A percentile compares a stretch with the other conserved stretches of the same genome.
These are phyloP conservation scores for Candida suzukii DNA, from an alignment of 805 yeast species.

Conservation along the genomic window DNA sequence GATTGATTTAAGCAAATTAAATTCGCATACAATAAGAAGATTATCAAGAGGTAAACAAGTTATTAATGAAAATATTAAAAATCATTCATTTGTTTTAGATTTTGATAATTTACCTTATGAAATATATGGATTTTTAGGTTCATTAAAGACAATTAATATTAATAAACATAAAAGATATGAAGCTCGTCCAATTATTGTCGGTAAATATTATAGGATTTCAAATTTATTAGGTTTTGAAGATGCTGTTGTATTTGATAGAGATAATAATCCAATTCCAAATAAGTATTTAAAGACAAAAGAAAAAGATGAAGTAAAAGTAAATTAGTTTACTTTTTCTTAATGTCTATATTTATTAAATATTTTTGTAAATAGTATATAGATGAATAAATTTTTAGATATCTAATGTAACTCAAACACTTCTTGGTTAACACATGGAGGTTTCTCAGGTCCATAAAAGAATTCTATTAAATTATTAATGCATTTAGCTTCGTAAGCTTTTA, in stretches of 20 bases:
- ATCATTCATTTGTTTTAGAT: not conserved
- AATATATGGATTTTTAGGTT: conserved; percentile 5
- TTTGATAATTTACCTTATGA: not conserved
- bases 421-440: conserved; percentile 23
- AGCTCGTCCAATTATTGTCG: conserved; percentile 5
- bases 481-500: conserved; percentile 28
- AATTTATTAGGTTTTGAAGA: not conserved
- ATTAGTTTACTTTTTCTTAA: too few species aligned
- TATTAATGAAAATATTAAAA: conserved; percentile 1
- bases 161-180: conserved; percentile 14
- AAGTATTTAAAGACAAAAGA: too few species aligned
- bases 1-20: conserved; percentile 3
- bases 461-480: conserved; percentile 31
- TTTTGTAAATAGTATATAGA: too few species aligned
- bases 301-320: too few species aligned
- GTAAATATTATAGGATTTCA: not conserved
- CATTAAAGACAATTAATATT: conserved; percentile 12
- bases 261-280: not conserved
- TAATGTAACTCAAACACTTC: conserved; percentile 3
- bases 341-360: too few species aligned
- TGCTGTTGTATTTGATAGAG: not conserved
- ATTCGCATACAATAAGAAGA: not conserved
- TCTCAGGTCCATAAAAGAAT: conserved; percentile 26
- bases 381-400: too few species aligned
- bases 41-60: conserved; percentile 3